Evolutionary conservation across 257 asterid genomes (phyloP), one percentile per base, ranked within the genome.

Genomic region (Catharanthus roseus): DNA sequence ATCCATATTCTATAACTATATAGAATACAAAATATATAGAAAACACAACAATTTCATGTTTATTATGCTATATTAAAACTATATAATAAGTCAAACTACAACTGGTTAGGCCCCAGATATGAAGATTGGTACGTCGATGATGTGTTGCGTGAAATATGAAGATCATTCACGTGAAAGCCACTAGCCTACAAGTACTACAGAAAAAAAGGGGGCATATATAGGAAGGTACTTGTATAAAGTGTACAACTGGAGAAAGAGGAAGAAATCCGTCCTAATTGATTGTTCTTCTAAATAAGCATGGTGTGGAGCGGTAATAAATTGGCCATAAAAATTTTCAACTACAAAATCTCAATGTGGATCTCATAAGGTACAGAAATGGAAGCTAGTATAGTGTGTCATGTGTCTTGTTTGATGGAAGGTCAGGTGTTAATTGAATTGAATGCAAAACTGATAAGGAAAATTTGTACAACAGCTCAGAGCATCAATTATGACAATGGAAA

Each of bases 301-400:
- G 3, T 61, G 11, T 61, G 67, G 45, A 19, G 24, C 31, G 45
- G 21, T 61, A 61, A 18, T 33, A 34, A 31, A 61, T 61, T 31
- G 28, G 28, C 67, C 16, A 18, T 61, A 34, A 13, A 38, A 57
- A 65, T 47, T 57, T 71, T 60, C 61, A 71, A 62, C 69, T 21
- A 34, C 31, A 41, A 72, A 44, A 75, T 55, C 75, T 66, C 75
- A 56, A 61, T 70, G 55, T 58, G 77, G 74, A 69, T 77, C 71
- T 67, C 65, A 51, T 28, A 55, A 39, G 41, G 58, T 72, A 50
- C 64, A 61, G 24, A 21, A 23, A 44, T 70, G 54, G 77, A 77
- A 47, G 76, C 41, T 58, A 33, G 68, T 63, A 39, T 24, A 21
- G 18, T 53, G 4, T 24, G 21, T 39, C n/a, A 21, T n/a, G n/a